Conservation (phyloP, 169 alveolate species). For the Theileria sp. region DNA sequence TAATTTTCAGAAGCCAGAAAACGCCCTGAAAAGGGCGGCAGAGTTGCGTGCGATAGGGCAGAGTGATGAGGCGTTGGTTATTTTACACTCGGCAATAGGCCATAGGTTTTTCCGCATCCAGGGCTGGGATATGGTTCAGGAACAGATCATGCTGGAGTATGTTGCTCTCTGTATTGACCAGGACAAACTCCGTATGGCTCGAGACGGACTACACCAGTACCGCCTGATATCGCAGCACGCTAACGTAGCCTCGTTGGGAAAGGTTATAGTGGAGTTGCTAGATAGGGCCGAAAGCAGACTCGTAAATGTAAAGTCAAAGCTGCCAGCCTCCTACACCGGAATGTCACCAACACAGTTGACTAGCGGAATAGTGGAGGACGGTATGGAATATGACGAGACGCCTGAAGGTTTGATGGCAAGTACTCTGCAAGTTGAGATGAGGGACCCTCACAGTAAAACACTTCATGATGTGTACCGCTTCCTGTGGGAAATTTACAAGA, state of each 20-base stretch:
- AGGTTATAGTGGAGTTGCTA: constrained; percentile 85
- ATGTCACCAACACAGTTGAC: constrained; percentile 41
- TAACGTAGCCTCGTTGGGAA: constrained; percentile 85
- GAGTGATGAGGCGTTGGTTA: constrained; percentile 85
- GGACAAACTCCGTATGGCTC: constrained; percentile 84
- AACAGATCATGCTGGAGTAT: constrained; percentile 85
- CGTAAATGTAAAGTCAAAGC: constrained; percentile 72
- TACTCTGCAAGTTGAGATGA: constrained; percentile 81
- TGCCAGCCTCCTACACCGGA: constrained; percentile 46
- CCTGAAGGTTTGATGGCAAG: constrained; percentile 83
- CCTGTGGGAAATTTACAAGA: constrained; percentile 93
- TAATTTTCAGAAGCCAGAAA: constrained; percentile 87
- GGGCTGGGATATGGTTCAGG: constrained; percentile 90
- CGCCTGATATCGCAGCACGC: constrained; percentile 87
- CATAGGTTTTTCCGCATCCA: constrained; percentile 83
- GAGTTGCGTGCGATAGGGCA: constrained; percentile 87
- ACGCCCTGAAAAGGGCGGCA: constrained; percentile 89
- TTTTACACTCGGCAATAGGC: constrained; percentile 85
- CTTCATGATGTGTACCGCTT: constrained; percentile 83
- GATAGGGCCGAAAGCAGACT: constrained; percentile 86
- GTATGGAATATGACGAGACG: constrained; percentile 71
- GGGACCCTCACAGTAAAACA: constrained; percentile 76
- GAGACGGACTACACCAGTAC: constrained; percentile 89
- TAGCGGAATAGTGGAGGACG: constrained; percentile 57
- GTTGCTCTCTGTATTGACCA: constrained; percentile 85